Base-by-base conservation (phyloP, 75 land plant species). In the Pinus tabuliformis region DNA sequence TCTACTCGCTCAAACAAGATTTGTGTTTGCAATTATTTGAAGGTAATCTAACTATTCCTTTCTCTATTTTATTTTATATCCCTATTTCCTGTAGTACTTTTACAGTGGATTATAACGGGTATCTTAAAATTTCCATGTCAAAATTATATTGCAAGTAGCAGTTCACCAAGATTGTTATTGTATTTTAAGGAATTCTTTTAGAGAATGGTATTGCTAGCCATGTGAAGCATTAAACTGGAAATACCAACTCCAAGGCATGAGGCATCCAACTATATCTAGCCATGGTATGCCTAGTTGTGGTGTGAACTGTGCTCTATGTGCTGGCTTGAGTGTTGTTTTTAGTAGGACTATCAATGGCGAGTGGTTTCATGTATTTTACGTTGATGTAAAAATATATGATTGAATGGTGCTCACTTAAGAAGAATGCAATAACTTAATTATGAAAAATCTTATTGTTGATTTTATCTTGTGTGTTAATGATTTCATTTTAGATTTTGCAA, bases 361-460 rank as follows among this genome's bases (percentile, higher is more conserved):
- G 20, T 96, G 99, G 99, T 85, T 94, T 39, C 99, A 96, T 84
- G 95, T 91, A 39, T 94, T 94, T 73, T 96, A 97, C 84, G 97
- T 94, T 59, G 95, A 91, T 92, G 98, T 95, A 82, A 61, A 57
- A 49, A 26, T 57, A 13, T 56, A 18, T 57, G 37, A 21, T 57
- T 24, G 26, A 42, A 22, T 49, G 52, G 52, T 49, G 52, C 8
- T 9, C 52, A 26, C 77, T 16, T 26, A 20, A 68, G 17, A 5
- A 5, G 16, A 21, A 15, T 30, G 42, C 18, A 24, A 18, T 36
- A 26, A 56, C 64, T n/a, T 56, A 59, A 74, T 74, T 16, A 2
- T 56, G 21, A 9, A 49, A 49, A 49, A 8, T 49, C 52, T 8
- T 8, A 49, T 68, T 37, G 14, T 6, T n/a, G 36, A 39, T 7